A percentile compares a stretch with the other conserved stretches of the same genome.
Evolutionary conservation across 192 early-diverging fungal genomes (phyloP).

Genomic region (Glomus cerebriforme): DNA sequence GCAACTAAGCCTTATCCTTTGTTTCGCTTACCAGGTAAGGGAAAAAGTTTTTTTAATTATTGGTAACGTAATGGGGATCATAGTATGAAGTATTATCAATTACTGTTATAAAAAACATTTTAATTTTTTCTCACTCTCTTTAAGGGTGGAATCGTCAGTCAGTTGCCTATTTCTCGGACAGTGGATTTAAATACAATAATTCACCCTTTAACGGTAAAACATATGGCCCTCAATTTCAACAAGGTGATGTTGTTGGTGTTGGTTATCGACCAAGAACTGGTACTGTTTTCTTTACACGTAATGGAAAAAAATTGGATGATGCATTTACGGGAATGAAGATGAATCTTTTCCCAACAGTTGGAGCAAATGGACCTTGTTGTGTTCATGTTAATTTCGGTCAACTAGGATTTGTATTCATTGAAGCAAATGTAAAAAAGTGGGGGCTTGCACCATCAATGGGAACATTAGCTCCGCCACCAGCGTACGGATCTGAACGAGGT

Average conservation of each 20-base stretch:
- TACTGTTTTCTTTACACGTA: constrained; percentile 75
- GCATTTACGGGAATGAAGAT: constrained; percentile 70
- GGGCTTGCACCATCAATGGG: constrained; percentile 74
- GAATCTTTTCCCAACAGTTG: constrained; percentile 69
- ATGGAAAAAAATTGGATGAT: constrained; percentile 70
- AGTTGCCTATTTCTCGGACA: constrained; percentile 69
- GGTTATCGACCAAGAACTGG: constrained; percentile 78
- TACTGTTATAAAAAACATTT: too few species aligned
- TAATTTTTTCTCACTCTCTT: background rate
- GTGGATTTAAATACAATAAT: constrained; percentile 67
- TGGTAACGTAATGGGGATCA: background rate
- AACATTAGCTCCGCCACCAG: constrained; percentile 69
- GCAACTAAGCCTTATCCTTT: constrained; percentile 75
- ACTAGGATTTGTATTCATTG: constrained; percentile 80
- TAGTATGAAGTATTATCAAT: too few species aligned
- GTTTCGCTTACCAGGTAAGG: constrained; percentile 63
- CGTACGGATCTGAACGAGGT: constrained; percentile 73
- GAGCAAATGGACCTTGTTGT: constrained; percentile 58
- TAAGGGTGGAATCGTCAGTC: constrained; percentile 78
- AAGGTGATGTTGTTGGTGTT: constrained; percentile 76
- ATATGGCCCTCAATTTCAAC: constrained; percentile 65
- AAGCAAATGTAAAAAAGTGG: constrained; percentile 85
- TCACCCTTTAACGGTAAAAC: constrained; percentile 64
- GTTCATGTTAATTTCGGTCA: constrained; percentile 77
- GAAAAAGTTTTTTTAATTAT: background rate